These are phyloP conservation scores for Boletus reticulatus DNA, from an alignment of 768 basidiomycete genomes.

Conservation along the genomic window DNA sequence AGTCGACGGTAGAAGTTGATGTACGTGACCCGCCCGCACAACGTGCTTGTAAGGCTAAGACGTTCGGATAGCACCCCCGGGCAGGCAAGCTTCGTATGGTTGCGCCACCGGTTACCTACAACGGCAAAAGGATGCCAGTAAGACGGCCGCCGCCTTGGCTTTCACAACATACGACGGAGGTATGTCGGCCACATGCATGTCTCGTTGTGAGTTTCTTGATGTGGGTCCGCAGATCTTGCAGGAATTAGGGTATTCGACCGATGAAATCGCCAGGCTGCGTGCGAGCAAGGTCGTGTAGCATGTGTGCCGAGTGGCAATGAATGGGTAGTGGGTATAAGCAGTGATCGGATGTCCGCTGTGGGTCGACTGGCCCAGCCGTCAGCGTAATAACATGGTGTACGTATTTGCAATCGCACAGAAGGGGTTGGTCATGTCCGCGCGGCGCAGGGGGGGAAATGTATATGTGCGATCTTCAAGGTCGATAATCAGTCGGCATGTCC, in stretches of 20 bases:
- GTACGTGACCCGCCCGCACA: slow-evolving; percentile 47
- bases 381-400: slow-evolving; percentile 18
- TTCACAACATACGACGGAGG: slow-evolving; percentile 81
- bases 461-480: slow-evolving; percentile 23
- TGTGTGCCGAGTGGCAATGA: slow-evolving; percentile 17
- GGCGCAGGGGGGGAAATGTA: slow-evolving; percentile 2
- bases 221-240: slow-evolving; percentile 33
- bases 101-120: slow-evolving; percentile 78
- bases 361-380: slow-evolving; percentile 14
- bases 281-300: slow-evolving; percentile 39
- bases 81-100: slow-evolving; percentile 78
- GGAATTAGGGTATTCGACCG: slow-evolving; percentile 41
- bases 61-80: slow-evolving; percentile 56
- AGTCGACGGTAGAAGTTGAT: slow-evolving; percentile 73
- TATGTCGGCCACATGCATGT: slow-evolving; percentile 26
- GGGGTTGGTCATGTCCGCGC: slow-evolving; percentile 24
- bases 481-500: slow-evolving; percentile 32
- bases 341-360: slow-evolving; percentile 29
- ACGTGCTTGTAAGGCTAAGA: slow-evolving; percentile 12
- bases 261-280: slow-evolving; percentile 44
- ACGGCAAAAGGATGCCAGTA: slow-evolving; percentile 75
- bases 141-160: slow-evolving; percentile 81
- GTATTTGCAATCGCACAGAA: slow-evolving; percentile 21
- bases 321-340: slow-evolving; percentile 14
- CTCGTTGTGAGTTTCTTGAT: neutral